phyloP scores from a whole-genome alignment of 352 stramenopile species.

The Elongisporangium prolatum region DNA sequence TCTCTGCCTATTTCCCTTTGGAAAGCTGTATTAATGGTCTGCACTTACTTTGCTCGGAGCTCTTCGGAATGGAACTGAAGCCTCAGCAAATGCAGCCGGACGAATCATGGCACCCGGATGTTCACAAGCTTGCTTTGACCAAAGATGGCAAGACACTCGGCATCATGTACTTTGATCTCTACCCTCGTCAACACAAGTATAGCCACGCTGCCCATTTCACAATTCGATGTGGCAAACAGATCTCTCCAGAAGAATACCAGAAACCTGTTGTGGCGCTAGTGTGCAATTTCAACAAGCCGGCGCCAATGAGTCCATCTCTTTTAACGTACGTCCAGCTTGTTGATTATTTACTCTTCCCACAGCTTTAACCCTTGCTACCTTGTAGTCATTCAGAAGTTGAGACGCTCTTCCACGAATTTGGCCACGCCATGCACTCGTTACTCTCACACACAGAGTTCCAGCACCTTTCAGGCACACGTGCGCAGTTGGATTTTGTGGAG shows the following conservation, averaged over 20 bases:
- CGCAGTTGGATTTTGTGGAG: slow-evolving; percentile 94
- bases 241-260: slow-evolving; percentile 76
- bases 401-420: slow-evolving; percentile 98
- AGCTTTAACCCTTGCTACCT: too few species aligned
- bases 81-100: slow-evolving; percentile 64
- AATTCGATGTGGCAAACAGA: slow-evolving; percentile 90
- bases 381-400: slow-evolving; percentile 93
- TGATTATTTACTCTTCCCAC: neutral
- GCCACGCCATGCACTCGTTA: slow-evolving; percentile 96
- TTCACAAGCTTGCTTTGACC: slow-evolving; percentile 89
- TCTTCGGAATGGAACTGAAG: slow-evolving; percentile 91
- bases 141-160: slow-evolving; percentile 63
- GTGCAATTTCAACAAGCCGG: slow-evolving; percentile 85
- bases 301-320: slow-evolving; percentile 59
- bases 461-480: slow-evolving; percentile 94
- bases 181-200: slow-evolving; percentile 86
- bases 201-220: slow-evolving; percentile 93
- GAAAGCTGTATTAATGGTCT: slow-evolving; percentile 90
- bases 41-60: slow-evolving; percentile 73
- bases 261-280: slow-evolving; percentile 93
- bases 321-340: slow-evolving; percentile 37
- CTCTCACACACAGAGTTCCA: slow-evolving; percentile 96
- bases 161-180: slow-evolving; percentile 95
- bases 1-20: slow-evolving; percentile 89
- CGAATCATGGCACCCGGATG: slow-evolving; percentile 88